Evolutionary conservation across 2,329 filamentous ascomycete species (phyloP).

Genomic region (Pestalotiopsis sp.): DNA sequence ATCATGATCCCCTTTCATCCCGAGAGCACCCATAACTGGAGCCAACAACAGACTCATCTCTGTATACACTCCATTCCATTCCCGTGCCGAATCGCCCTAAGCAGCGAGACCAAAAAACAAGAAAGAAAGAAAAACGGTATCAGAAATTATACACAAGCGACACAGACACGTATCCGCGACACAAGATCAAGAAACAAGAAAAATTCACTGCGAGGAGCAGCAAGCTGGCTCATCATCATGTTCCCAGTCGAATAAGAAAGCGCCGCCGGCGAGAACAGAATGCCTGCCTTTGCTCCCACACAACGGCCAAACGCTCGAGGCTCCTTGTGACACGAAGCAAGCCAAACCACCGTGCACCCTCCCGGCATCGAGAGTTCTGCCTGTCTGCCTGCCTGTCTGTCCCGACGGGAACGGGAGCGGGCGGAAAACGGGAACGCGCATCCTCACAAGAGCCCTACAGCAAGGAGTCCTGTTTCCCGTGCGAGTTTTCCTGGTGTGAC

Average conservation of each 20-base stretch:
- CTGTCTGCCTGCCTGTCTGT: too few species aligned
- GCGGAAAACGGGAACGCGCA: too few species aligned
- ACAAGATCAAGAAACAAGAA: not conserved
- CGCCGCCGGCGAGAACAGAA: not conserved
- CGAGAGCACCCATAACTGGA: too few species aligned
- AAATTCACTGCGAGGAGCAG: not conserved
- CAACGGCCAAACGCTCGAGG: too few species aligned
- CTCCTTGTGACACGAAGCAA: too few species aligned
- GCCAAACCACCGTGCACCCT: too few species aligned
- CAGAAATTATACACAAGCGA: not conserved
- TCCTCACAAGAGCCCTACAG: too few species aligned
- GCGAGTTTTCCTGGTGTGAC: too few species aligned
- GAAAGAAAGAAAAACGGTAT: not conserved
- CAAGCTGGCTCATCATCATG: not conserved
- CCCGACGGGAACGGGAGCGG: too few species aligned
- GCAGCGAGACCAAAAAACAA: not conserved
- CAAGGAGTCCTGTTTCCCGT: too few species aligned
- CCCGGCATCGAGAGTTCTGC: too few species aligned
- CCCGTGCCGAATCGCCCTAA: not conserved
- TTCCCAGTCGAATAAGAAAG: not conserved
- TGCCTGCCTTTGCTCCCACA: not conserved
- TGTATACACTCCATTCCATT: not conserved
- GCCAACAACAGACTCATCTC: not conserved
- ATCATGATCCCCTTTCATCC: too few species aligned
- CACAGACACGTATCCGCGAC: not conserved